Percentiles rank a stretch among this genome's conserved stretches.
phyloP scores from a whole-genome alignment of 2,329 filamentous ascomycete genomes.

The Juglanconis oblonga region DNA sequence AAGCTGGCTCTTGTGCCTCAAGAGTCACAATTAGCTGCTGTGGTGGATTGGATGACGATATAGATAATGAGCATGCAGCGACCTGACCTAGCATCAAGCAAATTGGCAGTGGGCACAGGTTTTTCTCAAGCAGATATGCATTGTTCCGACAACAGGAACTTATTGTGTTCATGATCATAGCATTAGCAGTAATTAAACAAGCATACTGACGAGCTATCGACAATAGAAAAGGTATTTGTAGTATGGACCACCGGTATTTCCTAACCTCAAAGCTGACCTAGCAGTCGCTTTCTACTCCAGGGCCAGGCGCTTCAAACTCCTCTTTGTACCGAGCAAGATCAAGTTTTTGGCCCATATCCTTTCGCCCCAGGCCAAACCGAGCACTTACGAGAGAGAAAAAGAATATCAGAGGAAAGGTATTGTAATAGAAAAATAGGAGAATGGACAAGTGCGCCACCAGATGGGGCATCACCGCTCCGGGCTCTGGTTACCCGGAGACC shows the following conservation, averaged over 20 bases:
- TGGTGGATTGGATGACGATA: no score
- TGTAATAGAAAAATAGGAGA: background rate
- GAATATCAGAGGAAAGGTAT: background rate
- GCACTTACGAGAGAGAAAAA: background rate
- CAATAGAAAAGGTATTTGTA: background rate
- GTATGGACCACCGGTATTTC: background rate
- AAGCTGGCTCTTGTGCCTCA: no score
- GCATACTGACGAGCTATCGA: background rate
- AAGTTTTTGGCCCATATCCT: background rate
- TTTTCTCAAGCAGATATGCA: no score
- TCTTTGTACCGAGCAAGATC: background rate
- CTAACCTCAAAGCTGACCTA: background rate
- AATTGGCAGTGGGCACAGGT: no score
- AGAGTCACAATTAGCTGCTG: no score
- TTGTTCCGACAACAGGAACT: background rate
- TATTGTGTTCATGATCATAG: background rate
- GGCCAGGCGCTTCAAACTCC: background rate
- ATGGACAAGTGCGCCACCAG: background rate
- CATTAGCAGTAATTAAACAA: background rate
- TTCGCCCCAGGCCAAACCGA: background rate
- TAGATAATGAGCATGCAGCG: no score
- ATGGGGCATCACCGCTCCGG: background rate
- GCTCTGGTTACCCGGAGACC: constrained; percentile 3
- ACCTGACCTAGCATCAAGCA: no score
- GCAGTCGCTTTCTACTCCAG: background rate